Base-by-base conservation (phyloP, 257 asterid species). In the Capsicum baccatum region DNA sequence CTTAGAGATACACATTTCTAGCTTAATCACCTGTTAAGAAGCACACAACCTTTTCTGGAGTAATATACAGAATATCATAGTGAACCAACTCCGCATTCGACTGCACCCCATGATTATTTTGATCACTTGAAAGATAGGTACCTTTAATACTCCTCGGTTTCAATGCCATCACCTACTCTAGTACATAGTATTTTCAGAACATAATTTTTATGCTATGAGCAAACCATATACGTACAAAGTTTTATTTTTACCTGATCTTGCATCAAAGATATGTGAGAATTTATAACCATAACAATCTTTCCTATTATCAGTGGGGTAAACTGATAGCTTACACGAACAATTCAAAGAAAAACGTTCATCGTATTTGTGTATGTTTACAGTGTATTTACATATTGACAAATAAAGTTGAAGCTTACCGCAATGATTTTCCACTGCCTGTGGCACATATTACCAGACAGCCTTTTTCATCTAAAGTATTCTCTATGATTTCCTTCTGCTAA, bases 351-450 rank as follows among this genome's bases (percentile, higher is more conserved):
- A 76, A 76, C 11, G 64, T 33, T 74, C 47, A 74, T 62, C 62
- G 47, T 19, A 50, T 76, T 48, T 76, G 60, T 50, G 3, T 33
- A 33, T 37, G 42, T 3, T 1, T 37, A 37, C 3, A 37, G 42
- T 37, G 42, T 52, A 12, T 8, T 8, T 76, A 52, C 26, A 76
- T 52, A 76, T 54, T 52, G 64, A 76, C 48, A 37, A 52, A 76
- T 78, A 66, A 7, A 11, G 19, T 42, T 81, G 68, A 67, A 83
- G 83, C 44, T 57, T 90, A 96, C 99, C 98, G 93, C 84, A 96
- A 84, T 19, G 99, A 96, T 81, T 96, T 96, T 88, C 99, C 99
- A 86, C 98, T 96, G 42, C 99, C 99, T 19, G 99, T 96, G 89
- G 98, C 95, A 98, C 94, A 93, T 48, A 96, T 94, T 79, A 93